Evolutionary conservation across 192 early-diverging fungal genomes (phyloP).

Genomic region (Gigaspora rosea): DNA sequence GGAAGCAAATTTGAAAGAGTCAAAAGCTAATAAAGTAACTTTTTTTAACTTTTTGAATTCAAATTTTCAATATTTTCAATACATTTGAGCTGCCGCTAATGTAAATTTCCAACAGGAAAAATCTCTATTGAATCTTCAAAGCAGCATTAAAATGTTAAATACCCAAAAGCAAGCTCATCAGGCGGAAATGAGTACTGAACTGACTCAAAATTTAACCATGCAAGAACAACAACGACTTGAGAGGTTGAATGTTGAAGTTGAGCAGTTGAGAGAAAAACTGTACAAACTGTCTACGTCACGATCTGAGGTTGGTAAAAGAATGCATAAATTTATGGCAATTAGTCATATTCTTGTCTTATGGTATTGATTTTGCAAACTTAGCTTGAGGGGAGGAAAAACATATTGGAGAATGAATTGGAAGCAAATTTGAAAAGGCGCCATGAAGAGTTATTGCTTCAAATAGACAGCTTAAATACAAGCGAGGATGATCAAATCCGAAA

Average conservation of each 20-base stretch:
- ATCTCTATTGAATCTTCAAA: conserved; percentile 46
- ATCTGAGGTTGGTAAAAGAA: conserved; percentile 49
- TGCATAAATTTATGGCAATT: not conserved
- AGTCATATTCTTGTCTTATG: conserved; percentile 12
- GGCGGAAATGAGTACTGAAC: conserved; percentile 61
- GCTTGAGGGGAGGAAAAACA: conserved; percentile 71
- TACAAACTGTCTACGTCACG: conserved; percentile 53
- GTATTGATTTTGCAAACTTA: conserved; percentile 35
- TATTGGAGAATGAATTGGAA: conserved; percentile 71
- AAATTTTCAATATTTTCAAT: not conserved
- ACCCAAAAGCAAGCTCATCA: conserved; percentile 62
- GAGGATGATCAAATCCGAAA: conserved; percentile 43
- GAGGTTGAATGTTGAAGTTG: conserved; percentile 52
- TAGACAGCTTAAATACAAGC: conserved; percentile 51
- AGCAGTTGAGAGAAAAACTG: conserved; percentile 59
- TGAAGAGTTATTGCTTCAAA: conserved; percentile 67
- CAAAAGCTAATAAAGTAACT: conserved; percentile 49
- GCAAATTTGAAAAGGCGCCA: conserved; percentile 67
- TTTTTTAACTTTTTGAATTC: conserved; percentile 12
- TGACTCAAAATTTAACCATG: conserved; percentile 51
- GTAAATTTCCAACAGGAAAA: conserved; percentile 45
- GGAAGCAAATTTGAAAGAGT: conserved; percentile 57
- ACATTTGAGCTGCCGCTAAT: not conserved
- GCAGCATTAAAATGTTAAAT: conserved; percentile 52
- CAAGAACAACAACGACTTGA: conserved; percentile 58